Evolutionary conservation across 169 alveolate species (phyloP).

Genomic region (Condylostoma magnum): DNA sequence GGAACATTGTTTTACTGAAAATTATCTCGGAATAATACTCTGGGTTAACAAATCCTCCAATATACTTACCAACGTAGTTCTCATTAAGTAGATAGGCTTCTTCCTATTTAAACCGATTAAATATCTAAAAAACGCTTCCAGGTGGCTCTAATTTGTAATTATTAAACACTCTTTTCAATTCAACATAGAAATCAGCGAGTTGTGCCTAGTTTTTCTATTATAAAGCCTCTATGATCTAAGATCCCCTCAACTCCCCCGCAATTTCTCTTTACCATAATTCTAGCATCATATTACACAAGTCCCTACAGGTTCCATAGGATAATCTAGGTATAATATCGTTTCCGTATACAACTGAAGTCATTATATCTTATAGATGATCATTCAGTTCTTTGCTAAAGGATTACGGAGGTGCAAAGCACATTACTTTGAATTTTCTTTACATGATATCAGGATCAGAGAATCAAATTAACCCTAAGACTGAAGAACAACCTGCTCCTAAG

Average conservation of each 20-base stretch:
- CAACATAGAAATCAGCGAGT: background rate
- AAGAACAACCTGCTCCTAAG: constrained; percentile 17
- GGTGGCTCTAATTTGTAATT: constrained; percentile 15
- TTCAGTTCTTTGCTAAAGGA: constrained; percentile 7
- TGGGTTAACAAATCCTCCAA: constrained; percentile 2
- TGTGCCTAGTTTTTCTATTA: no score
- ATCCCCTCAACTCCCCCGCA: no score
- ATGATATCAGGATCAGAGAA: constrained; percentile 21
- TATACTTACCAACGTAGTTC: background rate
- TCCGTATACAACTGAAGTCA: background rate
- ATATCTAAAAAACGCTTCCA: constrained; percentile 24
- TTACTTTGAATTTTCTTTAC: background rate
- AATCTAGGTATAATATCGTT: constrained; percentile 3
- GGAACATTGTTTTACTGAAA: background rate
- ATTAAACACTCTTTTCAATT: background rate
- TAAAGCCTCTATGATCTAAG: no score
- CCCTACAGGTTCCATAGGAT: constrained; percentile 26
- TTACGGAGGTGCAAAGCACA: constrained; percentile 23
- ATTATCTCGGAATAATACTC: background rate
- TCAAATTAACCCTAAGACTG: constrained; percentile 8
- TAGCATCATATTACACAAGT: background rate
- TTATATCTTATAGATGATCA: background rate
- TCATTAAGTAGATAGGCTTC: background rate
- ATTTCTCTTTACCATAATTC: background rate
- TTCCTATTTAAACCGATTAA: background rate